Base-by-base conservation (phyloP, 495 filamentous ascomycete species). In the Penicillium robsamsonii region DNA sequence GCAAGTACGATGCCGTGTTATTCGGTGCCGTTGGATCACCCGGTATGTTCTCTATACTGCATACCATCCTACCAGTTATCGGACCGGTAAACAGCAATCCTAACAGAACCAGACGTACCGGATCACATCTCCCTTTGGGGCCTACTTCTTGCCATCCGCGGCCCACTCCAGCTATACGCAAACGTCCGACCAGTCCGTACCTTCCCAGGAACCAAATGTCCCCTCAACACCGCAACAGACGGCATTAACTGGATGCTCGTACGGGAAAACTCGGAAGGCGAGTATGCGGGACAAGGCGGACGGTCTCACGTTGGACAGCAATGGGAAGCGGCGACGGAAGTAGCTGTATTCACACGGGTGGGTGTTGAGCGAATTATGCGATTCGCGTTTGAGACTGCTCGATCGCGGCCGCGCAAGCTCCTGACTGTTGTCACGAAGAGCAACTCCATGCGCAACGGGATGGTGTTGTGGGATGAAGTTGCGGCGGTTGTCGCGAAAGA, bases 121-220 rank as follows among this genome's bases (percentile, higher is more conserved):
- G 78, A 81, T 53, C 76, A 80, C 56, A 75, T 80, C 47, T 79
- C 78, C 0, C 70, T 81, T 17, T 79, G 78, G 74, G 71, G 70
- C 18, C 70, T 80, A n/a, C 68, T 75, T 27, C 67, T 81, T 9
- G 75, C 76, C 29, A 75, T 80, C 52, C 70, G 78, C 56, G 74
- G 77, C 46, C 73, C 76, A 5, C 62, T 81, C 5, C 75, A 81
- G 55, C 74, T 78, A 40, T 81, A 75, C 50, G 78, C 78, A 53
- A 81, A 81, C 52, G 75, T 80, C 9, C 72, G 78, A 9, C 78
- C 78, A 6, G 75, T 75, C 15, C 57, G 64, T n/a, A 61, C 74
- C 38, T 69, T 81, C 52, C 71, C 70, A 7, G 77, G 78, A 20
- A 75, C 68, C 3, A 66, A 65, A 33, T 75, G 74, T 10, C 76